A percentile compares a stretch with the other conserved stretches of the same genome.
Evolutionary conservation across 2,329 filamentous ascomycete species (phyloP).

Genomic region (Sporothrix sp.): DNA sequence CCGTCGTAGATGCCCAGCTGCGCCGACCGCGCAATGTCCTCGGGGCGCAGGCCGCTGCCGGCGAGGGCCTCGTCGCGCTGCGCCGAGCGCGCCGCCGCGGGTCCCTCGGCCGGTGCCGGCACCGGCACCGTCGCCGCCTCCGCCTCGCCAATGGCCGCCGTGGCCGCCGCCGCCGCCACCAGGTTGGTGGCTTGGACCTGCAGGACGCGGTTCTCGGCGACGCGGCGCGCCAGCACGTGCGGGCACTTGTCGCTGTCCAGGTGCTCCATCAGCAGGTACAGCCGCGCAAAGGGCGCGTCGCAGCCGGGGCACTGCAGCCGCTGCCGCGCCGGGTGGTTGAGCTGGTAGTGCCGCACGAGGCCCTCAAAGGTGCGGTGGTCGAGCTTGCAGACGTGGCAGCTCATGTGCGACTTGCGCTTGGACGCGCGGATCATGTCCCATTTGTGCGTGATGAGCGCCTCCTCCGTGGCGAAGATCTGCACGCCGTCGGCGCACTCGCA

Average conservation of each 20-base stretch:
- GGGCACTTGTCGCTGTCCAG: constrained; percentile 35
- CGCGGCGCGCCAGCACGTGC: constrained; percentile 21
- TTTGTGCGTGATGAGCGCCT: constrained; percentile 22
- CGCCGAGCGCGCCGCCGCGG: too few species aligned
- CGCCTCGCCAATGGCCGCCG: background rate
- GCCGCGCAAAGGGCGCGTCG: constrained; percentile 26
- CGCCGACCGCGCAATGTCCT: background rate
- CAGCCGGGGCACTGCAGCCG: constrained; percentile 40
- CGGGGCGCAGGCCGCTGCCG: too few species aligned
- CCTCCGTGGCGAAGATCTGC: constrained; percentile 15
- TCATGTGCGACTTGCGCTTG: constrained; percentile 23
- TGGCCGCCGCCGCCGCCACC: constrained; percentile 18
- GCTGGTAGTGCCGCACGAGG: constrained; percentile 27
- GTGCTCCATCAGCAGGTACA: constrained; percentile 34
- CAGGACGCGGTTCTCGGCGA: constrained; percentile 14
- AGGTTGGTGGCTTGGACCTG: constrained; percentile 28
- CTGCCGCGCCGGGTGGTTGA: constrained; percentile 32
- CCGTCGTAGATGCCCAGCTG: constrained; percentile 13
- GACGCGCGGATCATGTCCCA: constrained; percentile 20
- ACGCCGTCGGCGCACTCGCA: constrained; percentile 15
- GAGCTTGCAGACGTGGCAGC: constrained; percentile 30
- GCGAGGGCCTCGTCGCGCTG: too few species aligned
- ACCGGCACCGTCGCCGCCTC: too few species aligned
- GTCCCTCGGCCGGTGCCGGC: too few species aligned
- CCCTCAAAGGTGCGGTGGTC: constrained; percentile 28